These are phyloP conservation scores for Davidsoniella eucalypti DNA, from an alignment of 2,329 filamentous ascomycete species.

Conservation along the genomic window DNA sequence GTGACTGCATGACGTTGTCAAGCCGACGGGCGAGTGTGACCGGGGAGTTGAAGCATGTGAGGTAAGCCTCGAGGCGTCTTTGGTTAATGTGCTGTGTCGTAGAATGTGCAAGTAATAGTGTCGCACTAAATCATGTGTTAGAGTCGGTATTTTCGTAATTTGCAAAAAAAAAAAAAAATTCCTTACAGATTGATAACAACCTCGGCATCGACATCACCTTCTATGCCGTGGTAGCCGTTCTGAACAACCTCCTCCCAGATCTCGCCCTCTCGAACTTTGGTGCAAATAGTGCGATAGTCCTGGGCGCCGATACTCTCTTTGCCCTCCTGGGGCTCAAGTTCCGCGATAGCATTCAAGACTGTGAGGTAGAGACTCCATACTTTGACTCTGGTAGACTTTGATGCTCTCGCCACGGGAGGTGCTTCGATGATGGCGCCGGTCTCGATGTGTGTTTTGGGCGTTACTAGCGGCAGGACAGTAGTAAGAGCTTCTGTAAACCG, in stretches of 20 bases:
- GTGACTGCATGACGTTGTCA: slow-evolving; percentile 24
- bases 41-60: slow-evolving; percentile 45
- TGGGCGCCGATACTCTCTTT: slow-evolving; percentile 74
- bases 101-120: slow-evolving; percentile 78
- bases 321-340: slow-evolving; percentile 78
- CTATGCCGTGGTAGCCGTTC: slow-evolving; percentile 72
- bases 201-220: slow-evolving; percentile 85
- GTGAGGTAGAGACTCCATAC: slow-evolving; percentile 96
- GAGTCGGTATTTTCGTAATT: background rate
- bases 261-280: slow-evolving; percentile 71
- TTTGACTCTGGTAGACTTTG: slow-evolving; percentile 72
- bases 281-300: slow-evolving; percentile 68
- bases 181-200: slow-evolving; percentile 77
- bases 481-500: slow-evolving; percentile 79
- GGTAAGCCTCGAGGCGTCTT: slow-evolving; percentile 71
- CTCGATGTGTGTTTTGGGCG: slow-evolving; percentile 32
- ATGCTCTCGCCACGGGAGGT: slow-evolving; percentile 65
- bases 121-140: slow-evolving; percentile 42
- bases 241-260: slow-evolving; percentile 91
- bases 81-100: slow-evolving; percentile 72
- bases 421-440: slow-evolving; percentile 32
- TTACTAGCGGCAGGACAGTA: slow-evolving; percentile 69
- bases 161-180: background rate
- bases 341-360: slow-evolving; percentile 76
- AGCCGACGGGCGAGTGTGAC: slow-evolving; percentile 56